Conservation (phyloP, 2,329 filamentous ascomycete species). For the Mariannaea elegans region DNA sequence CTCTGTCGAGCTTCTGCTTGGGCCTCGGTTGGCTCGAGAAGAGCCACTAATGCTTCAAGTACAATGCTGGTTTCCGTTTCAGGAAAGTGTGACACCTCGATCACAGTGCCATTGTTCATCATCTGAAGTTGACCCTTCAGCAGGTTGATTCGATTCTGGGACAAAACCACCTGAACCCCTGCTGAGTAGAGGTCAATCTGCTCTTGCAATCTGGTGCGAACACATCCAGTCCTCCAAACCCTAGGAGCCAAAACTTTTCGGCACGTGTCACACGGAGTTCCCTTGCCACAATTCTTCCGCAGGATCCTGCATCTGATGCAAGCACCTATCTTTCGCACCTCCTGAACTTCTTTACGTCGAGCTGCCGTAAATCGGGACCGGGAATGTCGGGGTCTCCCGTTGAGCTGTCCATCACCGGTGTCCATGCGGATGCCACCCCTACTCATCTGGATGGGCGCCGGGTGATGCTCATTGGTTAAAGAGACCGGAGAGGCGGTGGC, state of each 20-base stretch:
- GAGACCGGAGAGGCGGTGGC: slow-evolving; percentile 47
- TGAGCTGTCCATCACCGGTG: slow-evolving; percentile 51
- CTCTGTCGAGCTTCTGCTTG: slow-evolving; percentile 47
- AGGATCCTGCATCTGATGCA: slow-evolving; percentile 73
- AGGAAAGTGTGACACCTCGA: slow-evolving; percentile 69
- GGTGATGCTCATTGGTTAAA: slow-evolving; percentile 42
- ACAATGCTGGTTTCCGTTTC: slow-evolving; percentile 56
- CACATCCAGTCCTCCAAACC: slow-evolving; percentile 72
- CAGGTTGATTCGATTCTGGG: slow-evolving; percentile 66
- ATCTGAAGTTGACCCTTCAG: slow-evolving; percentile 62
- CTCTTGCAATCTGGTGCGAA: slow-evolving; percentile 69
- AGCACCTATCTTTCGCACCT: slow-evolving; percentile 70
- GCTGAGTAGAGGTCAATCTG: slow-evolving; percentile 71
- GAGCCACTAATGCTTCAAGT: slow-evolving; percentile 46
- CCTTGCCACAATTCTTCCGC: slow-evolving; percentile 72
- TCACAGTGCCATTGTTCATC: slow-evolving; percentile 56
- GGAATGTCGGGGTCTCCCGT: slow-evolving; percentile 61
- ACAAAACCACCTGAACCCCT: slow-evolving; percentile 69
- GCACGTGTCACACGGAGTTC: slow-evolving; percentile 70
- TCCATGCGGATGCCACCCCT: slow-evolving; percentile 65
- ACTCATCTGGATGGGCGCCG: slow-evolving; percentile 45
- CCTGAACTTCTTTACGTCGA: slow-evolving; percentile 71
- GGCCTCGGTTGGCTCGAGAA: slow-evolving; percentile 47
- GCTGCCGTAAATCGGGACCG: slow-evolving; percentile 66
- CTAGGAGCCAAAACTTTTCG: slow-evolving; percentile 69